Conservation (phyloP, 2,329 filamentous ascomycete genomes). For the Periconia sp. region DNA sequence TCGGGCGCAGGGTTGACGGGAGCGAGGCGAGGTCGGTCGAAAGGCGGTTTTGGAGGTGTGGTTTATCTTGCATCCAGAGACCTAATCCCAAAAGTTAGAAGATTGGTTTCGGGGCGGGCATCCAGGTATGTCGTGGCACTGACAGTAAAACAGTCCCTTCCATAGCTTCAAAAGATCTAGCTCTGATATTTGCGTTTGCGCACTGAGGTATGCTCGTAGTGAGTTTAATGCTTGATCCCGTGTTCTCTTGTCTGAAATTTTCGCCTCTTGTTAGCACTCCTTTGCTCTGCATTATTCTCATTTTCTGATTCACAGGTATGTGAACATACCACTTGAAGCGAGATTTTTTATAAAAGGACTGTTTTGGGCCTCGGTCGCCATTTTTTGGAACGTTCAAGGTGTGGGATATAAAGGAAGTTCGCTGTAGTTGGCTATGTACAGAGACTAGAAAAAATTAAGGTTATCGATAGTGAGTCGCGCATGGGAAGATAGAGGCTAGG, state of each 20-base stretch:
- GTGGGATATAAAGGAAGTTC: neutral
- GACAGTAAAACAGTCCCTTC: conserved; percentile 90
- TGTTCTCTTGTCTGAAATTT: conserved; percentile 67
- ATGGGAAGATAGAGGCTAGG: too few species aligned
- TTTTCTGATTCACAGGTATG: neutral
- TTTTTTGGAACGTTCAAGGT: conserved; percentile 6
- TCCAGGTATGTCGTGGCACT: conserved; percentile 14
- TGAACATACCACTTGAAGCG: conserved; percentile 73
- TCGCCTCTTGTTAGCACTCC: conserved; percentile 9
- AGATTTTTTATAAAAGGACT: conserved; percentile 79
- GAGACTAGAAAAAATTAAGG: conserved; percentile 25
- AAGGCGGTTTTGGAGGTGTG: conserved; percentile 82
- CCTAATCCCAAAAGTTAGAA: conserved; percentile 44
- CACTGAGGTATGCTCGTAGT: conserved; percentile 75
- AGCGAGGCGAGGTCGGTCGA: conserved; percentile 76
- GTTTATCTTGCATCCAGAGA: conserved; percentile 91
- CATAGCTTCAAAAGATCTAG: conserved; percentile 84
- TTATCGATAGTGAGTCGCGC: conserved; percentile 23
- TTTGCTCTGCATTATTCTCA: neutral
- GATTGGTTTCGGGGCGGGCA: neutral
- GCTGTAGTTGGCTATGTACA: conserved; percentile 1
- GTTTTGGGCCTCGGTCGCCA: conserved; percentile 48
- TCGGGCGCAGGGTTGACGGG: conserved; percentile 58
- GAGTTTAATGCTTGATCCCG: conserved; percentile 77
- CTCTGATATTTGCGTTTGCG: conserved; percentile 61